Conservation (phyloP, 1,284 basidiomycete species). For the Heliocybe sulcata region DNA sequence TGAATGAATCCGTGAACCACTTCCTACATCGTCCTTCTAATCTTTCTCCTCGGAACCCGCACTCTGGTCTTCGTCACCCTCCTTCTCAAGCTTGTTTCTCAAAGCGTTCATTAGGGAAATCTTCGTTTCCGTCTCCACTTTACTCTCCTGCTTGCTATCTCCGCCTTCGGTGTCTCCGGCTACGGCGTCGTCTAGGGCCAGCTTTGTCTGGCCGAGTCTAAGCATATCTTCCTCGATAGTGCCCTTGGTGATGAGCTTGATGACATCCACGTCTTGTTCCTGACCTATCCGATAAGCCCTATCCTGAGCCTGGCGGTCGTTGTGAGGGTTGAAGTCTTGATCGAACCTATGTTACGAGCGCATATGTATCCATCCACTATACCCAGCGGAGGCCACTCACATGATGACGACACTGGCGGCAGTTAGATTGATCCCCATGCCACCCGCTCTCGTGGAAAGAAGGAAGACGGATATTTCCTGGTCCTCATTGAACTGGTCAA, state of each 20-base stretch:
- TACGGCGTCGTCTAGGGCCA: constrained; percentile 88
- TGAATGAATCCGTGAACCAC: neutral
- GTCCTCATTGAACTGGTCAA: constrained; percentile 97
- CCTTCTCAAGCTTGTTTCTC: constrained; percentile 57
- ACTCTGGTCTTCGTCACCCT: constrained; percentile 22
- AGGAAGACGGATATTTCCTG: constrained; percentile 88
- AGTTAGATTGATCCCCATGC: constrained; percentile 88
- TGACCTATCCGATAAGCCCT: constrained; percentile 98
- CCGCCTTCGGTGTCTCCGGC: constrained; percentile 62
- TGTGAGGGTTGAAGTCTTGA: constrained; percentile 94
- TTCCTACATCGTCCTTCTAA: constrained; percentile 2
- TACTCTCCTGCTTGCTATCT: constrained; percentile 53
- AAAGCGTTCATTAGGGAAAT: constrained; percentile 75
- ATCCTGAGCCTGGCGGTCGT: constrained; percentile 95
- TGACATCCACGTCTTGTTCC: constrained; percentile 84
- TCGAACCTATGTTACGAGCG: constrained; percentile 61
- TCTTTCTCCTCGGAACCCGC: constrained; percentile 10
- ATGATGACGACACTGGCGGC: constrained; percentile 92
- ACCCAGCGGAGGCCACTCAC: constrained; percentile 28
- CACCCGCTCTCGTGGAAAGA: constrained; percentile 93
- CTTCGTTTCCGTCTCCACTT: constrained; percentile 75
- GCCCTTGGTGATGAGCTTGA: constrained; percentile 88
- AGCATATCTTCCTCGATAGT: constrained; percentile 98
- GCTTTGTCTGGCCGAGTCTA: constrained; percentile 83
- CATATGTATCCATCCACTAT: neutral